phyloP scores from a whole-genome alignment of 2,329 filamentous ascomycete genomes.

The Hypoxylon sp. region DNA sequence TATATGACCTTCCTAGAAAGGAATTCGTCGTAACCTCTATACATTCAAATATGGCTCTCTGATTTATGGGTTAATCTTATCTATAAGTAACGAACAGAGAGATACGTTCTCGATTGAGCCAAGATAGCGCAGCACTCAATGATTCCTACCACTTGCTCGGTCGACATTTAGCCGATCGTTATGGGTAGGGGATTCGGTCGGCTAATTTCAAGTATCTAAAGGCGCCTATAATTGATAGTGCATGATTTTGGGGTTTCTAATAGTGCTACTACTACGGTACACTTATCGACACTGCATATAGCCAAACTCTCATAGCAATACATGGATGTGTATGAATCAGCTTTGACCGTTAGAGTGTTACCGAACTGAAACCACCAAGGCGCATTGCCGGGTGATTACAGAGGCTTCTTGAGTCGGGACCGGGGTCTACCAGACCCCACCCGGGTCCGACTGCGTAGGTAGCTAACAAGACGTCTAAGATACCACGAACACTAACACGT shows the following conservation, averaged over 20 bases:
- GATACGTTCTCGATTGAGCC: not conserved
- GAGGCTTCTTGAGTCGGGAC: not conserved
- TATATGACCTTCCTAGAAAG: conserved; percentile 34
- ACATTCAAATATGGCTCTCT: not conserved
- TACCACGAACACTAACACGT: too few species aligned
- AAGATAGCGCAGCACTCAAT: not conserved
- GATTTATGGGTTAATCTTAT: conserved; percentile 15
- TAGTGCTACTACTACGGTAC: not conserved
- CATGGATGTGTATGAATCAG: not conserved
- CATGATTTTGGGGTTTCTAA: not conserved
- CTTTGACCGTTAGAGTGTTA: not conserved
- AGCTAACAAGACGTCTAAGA: too few species aligned
- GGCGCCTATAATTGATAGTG: not conserved
- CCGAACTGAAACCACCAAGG: not conserved
- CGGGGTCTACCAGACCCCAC: not conserved
- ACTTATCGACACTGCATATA: not conserved
- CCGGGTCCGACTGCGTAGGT: not conserved
- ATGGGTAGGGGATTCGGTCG: not conserved
- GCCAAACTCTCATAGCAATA: not conserved
- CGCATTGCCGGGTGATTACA: not conserved
- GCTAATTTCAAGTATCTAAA: conserved; percentile 16
- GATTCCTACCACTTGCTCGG: conserved; percentile 12
- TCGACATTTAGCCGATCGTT: conserved; percentile 34
- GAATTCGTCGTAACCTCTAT: conserved; percentile 4
- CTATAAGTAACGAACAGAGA: conserved; percentile 2